Percentiles rank a stretch among this genome's conserved stretches.
These are phyloP conservation scores for Pleurotus ostreatus DNA, from an alignment of 768 basidiomycete species.

Conservation along the genomic window DNA sequence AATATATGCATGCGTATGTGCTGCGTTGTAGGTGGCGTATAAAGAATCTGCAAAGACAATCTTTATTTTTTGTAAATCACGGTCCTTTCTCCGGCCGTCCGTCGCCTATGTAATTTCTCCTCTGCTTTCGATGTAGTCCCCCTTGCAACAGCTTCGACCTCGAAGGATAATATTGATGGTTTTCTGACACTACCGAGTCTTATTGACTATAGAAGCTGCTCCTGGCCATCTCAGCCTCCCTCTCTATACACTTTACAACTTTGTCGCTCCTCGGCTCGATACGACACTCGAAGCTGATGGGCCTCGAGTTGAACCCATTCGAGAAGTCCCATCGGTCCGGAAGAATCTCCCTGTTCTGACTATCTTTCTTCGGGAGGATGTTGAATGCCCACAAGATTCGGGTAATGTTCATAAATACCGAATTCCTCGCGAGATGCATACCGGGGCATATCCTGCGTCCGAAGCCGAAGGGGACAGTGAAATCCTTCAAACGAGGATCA, in stretches of 20 bases:
- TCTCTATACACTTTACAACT: constrained; percentile 17
- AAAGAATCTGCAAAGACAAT: no score
- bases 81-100: no score
- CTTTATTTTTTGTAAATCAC: no score
- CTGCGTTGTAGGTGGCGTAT: no score
- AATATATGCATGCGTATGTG: no score
- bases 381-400: constrained; percentile 32
- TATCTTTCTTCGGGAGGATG: constrained; percentile 20
- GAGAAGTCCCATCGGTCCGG: constrained; percentile 26
- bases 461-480: constrained; percentile 36
- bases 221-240: constrained; percentile 19
- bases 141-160: no score
- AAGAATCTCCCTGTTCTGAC: constrained; percentile 12
- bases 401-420: constrained; percentile 30
- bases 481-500: constrained; percentile 22
- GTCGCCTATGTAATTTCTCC: no score
- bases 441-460: constrained; percentile 36
- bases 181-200: background rate
- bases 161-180: no score
- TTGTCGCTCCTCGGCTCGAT: constrained; percentile 21
- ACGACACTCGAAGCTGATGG: constrained; percentile 27
- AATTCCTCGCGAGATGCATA: constrained; percentile 30
- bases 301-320: constrained; percentile 29
- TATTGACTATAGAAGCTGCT: constrained; percentile 17
- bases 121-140: no score